These are phyloP conservation scores for Neocallimastix lanati DNA, from an alignment of 192 early-diverging fungal genomes.

Conservation along the genomic window DNA sequence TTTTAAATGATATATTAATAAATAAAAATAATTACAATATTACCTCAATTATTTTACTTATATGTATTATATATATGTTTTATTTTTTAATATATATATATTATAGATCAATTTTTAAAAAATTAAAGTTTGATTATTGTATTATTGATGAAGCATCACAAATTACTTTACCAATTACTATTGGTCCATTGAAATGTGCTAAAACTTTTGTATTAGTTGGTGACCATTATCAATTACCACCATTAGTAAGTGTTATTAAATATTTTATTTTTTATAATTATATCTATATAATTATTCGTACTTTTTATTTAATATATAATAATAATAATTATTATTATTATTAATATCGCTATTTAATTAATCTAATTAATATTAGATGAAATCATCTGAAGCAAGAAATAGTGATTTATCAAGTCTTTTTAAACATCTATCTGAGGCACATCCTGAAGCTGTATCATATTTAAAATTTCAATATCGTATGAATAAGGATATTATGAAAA, in stretches of 20 bases:
- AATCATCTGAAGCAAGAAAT: constrained; percentile 28
- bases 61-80: no score
- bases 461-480: constrained; percentile 82
- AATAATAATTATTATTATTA: no score
- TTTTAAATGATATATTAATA: constrained; percentile 7
- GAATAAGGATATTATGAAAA: constrained; percentile 72
- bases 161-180: constrained; percentile 70
- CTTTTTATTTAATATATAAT: not conserved
- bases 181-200: constrained; percentile 71
- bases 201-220: constrained; percentile 81
- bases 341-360: no score
- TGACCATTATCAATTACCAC: constrained; percentile 87
- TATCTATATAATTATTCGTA: no score
- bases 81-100: no score
- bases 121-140: constrained; percentile 77
- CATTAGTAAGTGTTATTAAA: constrained; percentile 44
- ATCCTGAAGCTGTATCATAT: constrained; percentile 54
- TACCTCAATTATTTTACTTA: no score
- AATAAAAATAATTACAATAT: no score
- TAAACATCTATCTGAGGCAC: constrained; percentile 53
- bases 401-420: constrained; percentile 50
- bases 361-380: constrained; percentile 25
- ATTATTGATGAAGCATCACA: constrained; percentile 95
- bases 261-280: not conserved
- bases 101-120: constrained; percentile 51